phyloP scores from a whole-genome alignment of 2,329 filamentous ascomycete species.

The Cladosporium sp. region DNA sequence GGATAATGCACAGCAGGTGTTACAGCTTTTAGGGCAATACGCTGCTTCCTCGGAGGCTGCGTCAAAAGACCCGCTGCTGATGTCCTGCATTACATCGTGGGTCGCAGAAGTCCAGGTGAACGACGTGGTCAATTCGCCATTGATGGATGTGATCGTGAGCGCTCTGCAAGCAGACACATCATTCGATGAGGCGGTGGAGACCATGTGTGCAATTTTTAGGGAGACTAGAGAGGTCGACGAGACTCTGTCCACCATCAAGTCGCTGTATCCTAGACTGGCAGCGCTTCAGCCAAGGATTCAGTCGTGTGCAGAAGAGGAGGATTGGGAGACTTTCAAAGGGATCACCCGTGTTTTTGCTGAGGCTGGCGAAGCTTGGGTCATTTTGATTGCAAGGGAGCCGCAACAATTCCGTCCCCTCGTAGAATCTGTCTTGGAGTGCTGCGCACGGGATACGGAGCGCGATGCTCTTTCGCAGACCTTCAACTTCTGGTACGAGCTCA shows the following conservation, averaged over 20 bases:
- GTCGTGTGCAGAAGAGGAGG: slow-evolving; percentile 72
- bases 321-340: slow-evolving; percentile 79
- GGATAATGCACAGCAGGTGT: slow-evolving; percentile 83
- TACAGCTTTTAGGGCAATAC: slow-evolving; percentile 84
- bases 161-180: slow-evolving; percentile 72
- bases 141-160: slow-evolving; percentile 75
- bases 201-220: slow-evolving; percentile 82
- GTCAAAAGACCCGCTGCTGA: slow-evolving; percentile 79
- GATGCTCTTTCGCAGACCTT: slow-evolving; percentile 94
- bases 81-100: slow-evolving; percentile 97
- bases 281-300: slow-evolving; percentile 71
- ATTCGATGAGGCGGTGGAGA: slow-evolving; percentile 85
- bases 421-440: slow-evolving; percentile 88
- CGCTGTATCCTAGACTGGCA: slow-evolving; percentile 76
- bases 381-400: slow-evolving; percentile 82
- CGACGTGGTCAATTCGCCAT: slow-evolving; percentile 77
- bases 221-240: slow-evolving; percentile 95
- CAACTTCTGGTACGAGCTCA: slow-evolving; percentile 96
- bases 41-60: slow-evolving; percentile 87
- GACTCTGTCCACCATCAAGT: slow-evolving; percentile 73
- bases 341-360: slow-evolving; percentile 88
- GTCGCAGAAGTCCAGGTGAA: slow-evolving; percentile 83
- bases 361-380: slow-evolving; percentile 89
- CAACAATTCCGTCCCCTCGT: slow-evolving; percentile 77
- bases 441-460: slow-evolving; percentile 76